Evolutionary conservation across 2,329 filamentous ascomycete species (phyloP), one percentile per base, ranked within the genome.

Genomic region (Cercospora zeina): DNA sequence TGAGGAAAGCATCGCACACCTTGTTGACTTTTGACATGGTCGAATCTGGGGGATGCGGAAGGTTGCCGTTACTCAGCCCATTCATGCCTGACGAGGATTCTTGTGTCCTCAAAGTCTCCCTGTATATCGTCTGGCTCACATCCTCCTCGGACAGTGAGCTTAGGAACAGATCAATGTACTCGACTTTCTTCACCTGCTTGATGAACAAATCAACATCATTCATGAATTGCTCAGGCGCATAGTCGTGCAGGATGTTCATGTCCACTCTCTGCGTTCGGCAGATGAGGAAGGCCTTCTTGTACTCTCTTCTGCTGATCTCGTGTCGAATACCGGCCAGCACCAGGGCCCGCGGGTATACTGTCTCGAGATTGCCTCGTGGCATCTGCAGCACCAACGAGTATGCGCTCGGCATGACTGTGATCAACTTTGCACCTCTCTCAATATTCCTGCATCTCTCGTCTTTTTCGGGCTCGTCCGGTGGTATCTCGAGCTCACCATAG

Each of bases 211-310:
- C 81, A 10, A 96, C 84, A 67, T 87, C 90, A 3, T 83, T 79
- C 74, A 97, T 82, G 73, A 99, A 97, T 68, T 96, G 90, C 37
- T 87, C 82, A 0, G 93, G 91, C n/a, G 87, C 87, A 76, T 97
- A 91, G 72, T 99, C 95, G 72, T 96, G 93, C 2, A 99, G 80
- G 64, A 99, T 93, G 72, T 99, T 99, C 89, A 97, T 93, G 72
- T 99, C 95, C 0, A 99, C 95, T 68, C 96, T 86, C 74, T 99
- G 96, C 21, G 88, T 93, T 55, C 95, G 87, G 74, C 95, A 97
- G 65, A 91, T 88, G 21, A 89, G 80, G 73, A 97, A 99, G 0
- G 95, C 95, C 56, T 85, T 86, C 54, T 84, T 85, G 72, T 97
- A 99, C 70, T 95, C 86, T 74, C 89, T 90, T 33, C 84, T 81